Evolutionary conservation across 495 filamentous ascomycete species (phyloP).

Genomic region (Penicillium canariense): DNA sequence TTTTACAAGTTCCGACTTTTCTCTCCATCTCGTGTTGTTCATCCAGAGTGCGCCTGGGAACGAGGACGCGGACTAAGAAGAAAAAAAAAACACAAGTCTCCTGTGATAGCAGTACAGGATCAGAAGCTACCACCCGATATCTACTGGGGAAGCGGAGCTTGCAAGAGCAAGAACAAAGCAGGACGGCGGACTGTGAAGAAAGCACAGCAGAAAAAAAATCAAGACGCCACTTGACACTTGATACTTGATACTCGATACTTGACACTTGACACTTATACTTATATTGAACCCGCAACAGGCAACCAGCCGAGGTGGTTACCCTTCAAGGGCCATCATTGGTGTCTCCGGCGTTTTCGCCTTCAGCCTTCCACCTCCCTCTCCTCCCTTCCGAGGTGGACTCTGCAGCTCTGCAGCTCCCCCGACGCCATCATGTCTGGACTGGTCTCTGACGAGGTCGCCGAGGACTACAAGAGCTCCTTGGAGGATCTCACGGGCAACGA

Average conservation of each 20-base stretch:
- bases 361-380: not conserved
- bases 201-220: slow-evolving; percentile 9
- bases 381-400: too few relatives aligned
- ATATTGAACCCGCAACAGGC: too few relatives aligned
- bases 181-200: slow-evolving; percentile 17
- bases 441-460: slow-evolving; percentile 83
- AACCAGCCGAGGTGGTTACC: too few relatives aligned
- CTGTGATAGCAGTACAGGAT: slow-evolving; percentile 24
- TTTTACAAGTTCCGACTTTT: slow-evolving; percentile 49
- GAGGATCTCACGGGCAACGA: slow-evolving; percentile 87
- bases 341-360: not conserved
- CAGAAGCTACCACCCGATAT: slow-evolving; percentile 11
- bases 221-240: too few relatives aligned
- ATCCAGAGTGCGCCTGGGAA: slow-evolving; percentile 27
- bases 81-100: slow-evolving; percentile 22
- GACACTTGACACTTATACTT: too few relatives aligned
- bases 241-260: too few relatives aligned
- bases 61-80: slow-evolving; percentile 33
- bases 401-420: too few relatives aligned
- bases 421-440: slow-evolving; percentile 69
- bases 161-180: slow-evolving; percentile 19
- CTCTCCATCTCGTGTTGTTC: slow-evolving; percentile 41
- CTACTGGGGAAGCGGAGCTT: slow-evolving; percentile 10
- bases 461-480: slow-evolving; percentile 90
- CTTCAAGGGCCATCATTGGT: too few relatives aligned